phyloP scores from a whole-genome alignment of 2,329 filamentous ascomycete genomes.

The Neurospora sp. region DNA sequence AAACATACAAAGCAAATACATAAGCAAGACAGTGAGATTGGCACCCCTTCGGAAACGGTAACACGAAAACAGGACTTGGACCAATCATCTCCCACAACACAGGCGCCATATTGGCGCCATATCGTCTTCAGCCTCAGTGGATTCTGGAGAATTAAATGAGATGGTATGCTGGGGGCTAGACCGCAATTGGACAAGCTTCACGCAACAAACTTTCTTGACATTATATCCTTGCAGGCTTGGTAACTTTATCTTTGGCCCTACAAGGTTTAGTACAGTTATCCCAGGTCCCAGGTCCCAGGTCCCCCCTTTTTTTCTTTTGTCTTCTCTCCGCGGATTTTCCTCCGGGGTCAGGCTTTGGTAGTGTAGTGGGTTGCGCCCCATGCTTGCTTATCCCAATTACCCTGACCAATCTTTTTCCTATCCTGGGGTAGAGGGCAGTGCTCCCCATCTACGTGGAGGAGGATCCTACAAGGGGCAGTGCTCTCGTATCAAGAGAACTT shows the following conservation, averaged over 20 bases:
- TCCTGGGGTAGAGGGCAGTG: background rate
- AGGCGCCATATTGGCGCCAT: background rate
- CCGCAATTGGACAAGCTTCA: background rate
- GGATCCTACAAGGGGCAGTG: no score
- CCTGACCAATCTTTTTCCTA: background rate
- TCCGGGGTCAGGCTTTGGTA: background rate
- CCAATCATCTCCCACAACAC: background rate
- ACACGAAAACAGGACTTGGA: background rate
- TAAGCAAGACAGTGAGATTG: background rate
- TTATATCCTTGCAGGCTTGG: background rate
- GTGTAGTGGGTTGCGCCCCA: background rate
- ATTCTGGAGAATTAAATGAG: no score
- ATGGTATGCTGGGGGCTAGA: background rate
- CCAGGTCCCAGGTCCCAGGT: no score
- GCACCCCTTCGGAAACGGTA: background rate
- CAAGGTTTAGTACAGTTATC: background rate
- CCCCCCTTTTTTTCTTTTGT: no score
- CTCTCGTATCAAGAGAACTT: background rate
- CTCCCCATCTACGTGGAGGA: background rate
- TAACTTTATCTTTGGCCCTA: background rate
- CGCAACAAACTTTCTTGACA: background rate
- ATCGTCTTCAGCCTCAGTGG: background rate
- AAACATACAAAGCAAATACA: background rate
- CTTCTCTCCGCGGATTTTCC: background rate
- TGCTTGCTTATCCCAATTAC: background rate